Evolutionary conservation across 805 yeast genomes (phyloP), one percentile per base, ranked within the genome.

Genomic region (Myxozyma monticola): DNA sequence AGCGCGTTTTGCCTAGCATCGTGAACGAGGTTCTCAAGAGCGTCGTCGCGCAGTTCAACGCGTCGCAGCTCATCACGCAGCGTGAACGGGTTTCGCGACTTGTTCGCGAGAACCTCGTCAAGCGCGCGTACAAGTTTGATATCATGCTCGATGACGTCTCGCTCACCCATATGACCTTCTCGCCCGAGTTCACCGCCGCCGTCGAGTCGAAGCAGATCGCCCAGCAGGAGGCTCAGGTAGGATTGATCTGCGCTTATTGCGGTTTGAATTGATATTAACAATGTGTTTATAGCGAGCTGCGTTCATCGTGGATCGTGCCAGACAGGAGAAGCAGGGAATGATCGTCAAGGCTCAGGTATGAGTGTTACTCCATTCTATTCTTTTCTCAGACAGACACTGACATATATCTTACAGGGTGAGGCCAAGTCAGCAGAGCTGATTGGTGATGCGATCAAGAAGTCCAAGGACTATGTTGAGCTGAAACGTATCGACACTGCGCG

Each of bases 181-280:
- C 96, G 2, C 99, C 99, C 25, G 99, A 93, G 71, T 93, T 93
- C 69, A 90, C 98, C 36, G 83, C 85, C 38, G 98, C 96, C 3
- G 99, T 93, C 48, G 99, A 93, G 74, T 96, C 96, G 51, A 93
- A 93, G 72, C 99, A 93, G 75, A 93, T 93, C 71, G 98, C 99
- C 25, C 99, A 93, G 71, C 99, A 93, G 76, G 99, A 93, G 68
- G 98, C 99, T 18, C 97, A 93, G 49, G n/a, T n/a, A n/a, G n/a
- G n/a, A n/a, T n/a, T n/a, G n/a, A n/a, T 43, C 37, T 18, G 18
- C 18, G n/a, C 7, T 26, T 12, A 26, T 18, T 15, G 26, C 18
- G 25, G 24, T 12, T 5, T 22, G 33, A n/a, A 7, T n/a, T 12
- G 7, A 8, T n/a, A 7, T 33, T 12, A 8, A 33, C n/a, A n/a